phyloP scores from a whole-genome alignment of 345 rosid genomes.

The Gossypium australe region DNA sequence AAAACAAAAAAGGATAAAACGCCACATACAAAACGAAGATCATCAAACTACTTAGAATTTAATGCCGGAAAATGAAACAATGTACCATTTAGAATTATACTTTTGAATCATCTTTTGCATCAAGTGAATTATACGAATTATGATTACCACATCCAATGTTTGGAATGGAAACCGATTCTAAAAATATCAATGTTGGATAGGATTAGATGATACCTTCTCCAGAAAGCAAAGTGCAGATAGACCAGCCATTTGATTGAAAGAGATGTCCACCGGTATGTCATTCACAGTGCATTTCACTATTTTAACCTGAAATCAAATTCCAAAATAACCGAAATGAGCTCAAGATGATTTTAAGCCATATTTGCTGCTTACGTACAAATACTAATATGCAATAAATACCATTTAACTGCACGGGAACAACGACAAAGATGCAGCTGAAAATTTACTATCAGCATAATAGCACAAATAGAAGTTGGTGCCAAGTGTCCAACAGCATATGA shows the following conservation, averaged over 20 bases:
- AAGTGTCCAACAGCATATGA: neutral
- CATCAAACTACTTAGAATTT: neutral
- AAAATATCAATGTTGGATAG: neutral
- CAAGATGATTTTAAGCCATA: neutral
- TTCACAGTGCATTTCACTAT: constrained; percentile 63
- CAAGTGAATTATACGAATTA: neutral
- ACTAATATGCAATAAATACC: neutral
- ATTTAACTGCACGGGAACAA: neutral
- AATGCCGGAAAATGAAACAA: neutral
- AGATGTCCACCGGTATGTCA: constrained; percentile 67
- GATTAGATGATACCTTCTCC: constrained; percentile 48
- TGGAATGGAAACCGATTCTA: neutral
- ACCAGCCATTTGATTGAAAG: constrained; percentile 76
- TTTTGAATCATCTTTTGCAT: neutral
- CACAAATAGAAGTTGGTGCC: neutral
- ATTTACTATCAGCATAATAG: neutral
- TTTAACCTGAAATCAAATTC: constrained; percentile 52
- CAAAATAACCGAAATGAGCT: constrained; percentile 2
- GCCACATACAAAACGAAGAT: neutral
- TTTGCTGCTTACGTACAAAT: neutral
- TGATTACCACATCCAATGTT: neutral
- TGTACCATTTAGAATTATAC: neutral
- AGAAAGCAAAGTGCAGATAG: constrained; percentile 69
- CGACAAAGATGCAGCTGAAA: neutral
- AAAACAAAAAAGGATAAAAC: neutral